Conservation (phyloP, 2,329 filamentous ascomycete species). For the Ophiostoma piceae region DNA sequence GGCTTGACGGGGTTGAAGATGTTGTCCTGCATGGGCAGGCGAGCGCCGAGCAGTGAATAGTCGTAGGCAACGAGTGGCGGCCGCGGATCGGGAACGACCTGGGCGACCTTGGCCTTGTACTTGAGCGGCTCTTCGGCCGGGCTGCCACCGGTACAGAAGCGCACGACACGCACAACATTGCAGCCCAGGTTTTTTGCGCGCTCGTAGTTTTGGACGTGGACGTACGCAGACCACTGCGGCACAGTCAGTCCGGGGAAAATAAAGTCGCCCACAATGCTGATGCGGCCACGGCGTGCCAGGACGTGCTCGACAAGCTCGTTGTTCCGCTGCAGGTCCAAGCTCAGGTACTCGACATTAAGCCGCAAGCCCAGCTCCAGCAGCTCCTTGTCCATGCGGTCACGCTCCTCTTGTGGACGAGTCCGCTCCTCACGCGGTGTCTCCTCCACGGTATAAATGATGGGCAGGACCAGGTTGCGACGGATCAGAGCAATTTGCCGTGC, state of each 20-base stretch:
- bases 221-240: conserved; percentile 51
- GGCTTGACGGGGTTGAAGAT: conserved; percentile 52
- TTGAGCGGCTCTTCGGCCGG: conserved; percentile 44
- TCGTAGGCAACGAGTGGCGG: conserved; percentile 48
- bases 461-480: conserved; percentile 50
- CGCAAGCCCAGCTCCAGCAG: conserved; percentile 60
- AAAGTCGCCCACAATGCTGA: conserved; percentile 57
- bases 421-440: conserved; percentile 43
- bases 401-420: conserved; percentile 37
- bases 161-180: conserved; percentile 56
- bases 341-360: conserved; percentile 60
- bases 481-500: conserved; percentile 53
- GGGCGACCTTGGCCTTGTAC: conserved; percentile 46
- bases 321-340: conserved; percentile 56
- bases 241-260: conserved; percentile 43
- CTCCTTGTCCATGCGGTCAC: conserved; percentile 46
- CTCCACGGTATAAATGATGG: conserved; percentile 55
- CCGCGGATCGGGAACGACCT: conserved; percentile 41
- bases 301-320: conserved; percentile 46
- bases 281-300: conserved; percentile 49
- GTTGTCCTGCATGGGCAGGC: conserved; percentile 40
- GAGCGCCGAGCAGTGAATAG: conserved; percentile 42
- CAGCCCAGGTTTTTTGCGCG: conserved; percentile 53
- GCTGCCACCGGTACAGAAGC: conserved; percentile 54
- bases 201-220: conserved; percentile 50